Percentiles rank a stretch among this genome's conserved stretches.
Evolutionary conservation across 2,329 filamentous ascomycete species (phyloP).

Genomic region (Monascus ruber): DNA sequence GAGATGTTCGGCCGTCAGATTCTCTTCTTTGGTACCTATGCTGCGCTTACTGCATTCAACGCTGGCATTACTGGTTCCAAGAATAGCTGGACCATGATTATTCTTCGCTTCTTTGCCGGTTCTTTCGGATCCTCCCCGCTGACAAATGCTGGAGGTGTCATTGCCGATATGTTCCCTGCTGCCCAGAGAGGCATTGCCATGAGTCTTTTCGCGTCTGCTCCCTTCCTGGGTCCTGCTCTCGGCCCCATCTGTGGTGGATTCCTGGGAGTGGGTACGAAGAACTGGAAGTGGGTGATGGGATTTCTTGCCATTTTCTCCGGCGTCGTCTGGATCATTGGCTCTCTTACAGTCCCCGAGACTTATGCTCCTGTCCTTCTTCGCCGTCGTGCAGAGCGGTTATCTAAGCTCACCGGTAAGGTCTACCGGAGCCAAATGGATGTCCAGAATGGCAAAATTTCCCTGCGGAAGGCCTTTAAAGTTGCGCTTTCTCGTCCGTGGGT

Average conservation of each 20-base stretch:
- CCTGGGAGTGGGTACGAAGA: constrained; percentile 45
- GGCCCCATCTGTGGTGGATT: constrained; percentile 60
- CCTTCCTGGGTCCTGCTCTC: constrained; percentile 54
- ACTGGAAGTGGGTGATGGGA: constrained; percentile 60
- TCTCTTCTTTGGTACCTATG: constrained; percentile 23
- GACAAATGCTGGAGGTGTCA: constrained; percentile 52
- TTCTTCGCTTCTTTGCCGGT: constrained; percentile 58
- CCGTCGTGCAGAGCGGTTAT: constrained; percentile 37
- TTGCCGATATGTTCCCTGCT: constrained; percentile 50
- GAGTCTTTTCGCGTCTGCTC: constrained; percentile 54
- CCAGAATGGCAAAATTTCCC: constrained; percentile 31
- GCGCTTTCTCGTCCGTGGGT: constrained; percentile 40
- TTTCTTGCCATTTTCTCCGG: constrained; percentile 54
- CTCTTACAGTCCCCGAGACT: constrained; percentile 22
- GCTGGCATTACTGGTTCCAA: constrained; percentile 46
- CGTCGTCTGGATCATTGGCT: constrained; percentile 38
- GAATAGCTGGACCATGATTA: constrained; percentile 49
- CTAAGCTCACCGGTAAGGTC: constrained; percentile 40
- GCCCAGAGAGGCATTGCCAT: constrained; percentile 47
- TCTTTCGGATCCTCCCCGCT: constrained; percentile 51
- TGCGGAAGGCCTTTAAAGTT: constrained; percentile 31
- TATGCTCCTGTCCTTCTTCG: constrained; percentile 43
- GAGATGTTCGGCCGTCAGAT: constrained; percentile 28
- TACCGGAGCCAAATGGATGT: constrained; percentile 31
- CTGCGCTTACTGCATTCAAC: constrained; percentile 48